Percentiles rank a stretch among this genome's conserved stretches.
Evolutionary conservation across 2,329 filamentous ascomycete species (phyloP).

Genomic region (Diaporthe sp.): DNA sequence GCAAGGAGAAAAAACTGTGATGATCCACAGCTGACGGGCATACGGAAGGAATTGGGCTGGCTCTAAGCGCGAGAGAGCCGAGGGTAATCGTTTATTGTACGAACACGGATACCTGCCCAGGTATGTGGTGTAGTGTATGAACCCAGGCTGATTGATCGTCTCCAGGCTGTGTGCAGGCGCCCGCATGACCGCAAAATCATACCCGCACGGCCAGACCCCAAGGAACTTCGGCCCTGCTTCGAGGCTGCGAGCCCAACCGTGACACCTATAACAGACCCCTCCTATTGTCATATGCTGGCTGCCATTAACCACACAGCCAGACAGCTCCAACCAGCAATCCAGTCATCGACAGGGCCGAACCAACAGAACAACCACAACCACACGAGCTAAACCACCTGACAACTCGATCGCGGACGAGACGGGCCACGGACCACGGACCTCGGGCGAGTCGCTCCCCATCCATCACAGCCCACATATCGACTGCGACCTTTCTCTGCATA

Average conservation of each 20-base stretch:
- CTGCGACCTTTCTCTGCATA: neutral
- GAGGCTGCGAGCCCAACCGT: slow-evolving; percentile 5
- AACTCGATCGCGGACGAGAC: neutral
- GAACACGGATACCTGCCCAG: no score
- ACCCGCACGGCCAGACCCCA: neutral
- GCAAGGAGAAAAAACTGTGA: neutral
- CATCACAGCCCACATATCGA: neutral
- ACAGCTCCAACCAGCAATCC: neutral
- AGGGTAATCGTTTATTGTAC: no score
- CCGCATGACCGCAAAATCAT: slow-evolving; percentile 25
- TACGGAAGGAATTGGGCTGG: slow-evolving; percentile 20
- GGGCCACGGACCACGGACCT: neutral
- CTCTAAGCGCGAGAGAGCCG: neutral
- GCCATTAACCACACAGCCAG: neutral
- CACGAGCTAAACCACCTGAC: neutral
- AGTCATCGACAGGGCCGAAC: neutral
- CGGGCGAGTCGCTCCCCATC: neutral
- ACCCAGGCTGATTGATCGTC: no score
- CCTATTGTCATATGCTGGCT: slow-evolving; percentile 21
- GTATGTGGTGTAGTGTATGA: no score
- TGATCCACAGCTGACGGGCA: slow-evolving; percentile 23
- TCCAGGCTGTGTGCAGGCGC: slow-evolving; percentile 7
- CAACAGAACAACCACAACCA: slow-evolving; percentile 4
- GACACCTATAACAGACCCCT: slow-evolving; percentile 19
- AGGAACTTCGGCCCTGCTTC: slow-evolving; percentile 25